phyloP scores from a whole-genome alignment of 768 basidiomycete genomes.

The Neoboletus brunneissimus region DNA sequence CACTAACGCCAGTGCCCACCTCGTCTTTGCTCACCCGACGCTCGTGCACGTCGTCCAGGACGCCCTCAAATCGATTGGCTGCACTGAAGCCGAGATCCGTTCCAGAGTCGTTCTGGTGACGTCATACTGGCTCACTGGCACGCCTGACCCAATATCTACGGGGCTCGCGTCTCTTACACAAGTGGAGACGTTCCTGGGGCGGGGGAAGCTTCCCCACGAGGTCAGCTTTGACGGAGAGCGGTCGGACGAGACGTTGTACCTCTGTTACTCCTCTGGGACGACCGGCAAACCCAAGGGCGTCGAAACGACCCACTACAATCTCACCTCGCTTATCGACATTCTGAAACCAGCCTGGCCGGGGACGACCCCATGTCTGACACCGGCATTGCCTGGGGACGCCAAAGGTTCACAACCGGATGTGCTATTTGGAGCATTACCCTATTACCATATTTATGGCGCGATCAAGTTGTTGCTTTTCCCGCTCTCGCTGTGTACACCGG shows the following conservation, averaged over 20 bases:
- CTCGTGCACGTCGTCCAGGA: constrained; percentile 52
- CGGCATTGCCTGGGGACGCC: constrained; percentile 5
- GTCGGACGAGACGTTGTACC: constrained; percentile 56
- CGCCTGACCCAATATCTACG: constrained; percentile 31
- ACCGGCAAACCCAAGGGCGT: constrained; percentile 78
- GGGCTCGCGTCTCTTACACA: constrained; percentile 35
- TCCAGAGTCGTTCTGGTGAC: constrained; percentile 57
- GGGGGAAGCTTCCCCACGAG: constrained; percentile 49
- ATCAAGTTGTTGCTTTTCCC: constrained; percentile 64
- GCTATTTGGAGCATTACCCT: constrained; percentile 64
- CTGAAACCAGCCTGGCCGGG: constrained; percentile 43
- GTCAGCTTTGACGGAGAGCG: constrained; percentile 51
- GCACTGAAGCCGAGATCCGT: constrained; percentile 46
- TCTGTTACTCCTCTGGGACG: constrained; percentile 70
- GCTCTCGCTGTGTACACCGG: constrained; percentile 45
- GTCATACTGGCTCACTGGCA: constrained; percentile 42
- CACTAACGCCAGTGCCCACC: constrained; percentile 57
- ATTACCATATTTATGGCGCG: constrained; percentile 53
- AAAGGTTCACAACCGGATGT: constrained; percentile 36
- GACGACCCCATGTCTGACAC: constrained; percentile 29
- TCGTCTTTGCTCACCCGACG: constrained; percentile 65
- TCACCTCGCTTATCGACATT: constrained; percentile 58
- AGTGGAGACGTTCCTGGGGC: constrained; percentile 50
- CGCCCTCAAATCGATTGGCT: constrained; percentile 52
- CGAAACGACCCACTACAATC: constrained; percentile 66